Evolutionary conservation across 441 rosid species (phyloP), one percentile per base, ranked within the genome.

Genomic region (Populus trichocarpa): DNA sequence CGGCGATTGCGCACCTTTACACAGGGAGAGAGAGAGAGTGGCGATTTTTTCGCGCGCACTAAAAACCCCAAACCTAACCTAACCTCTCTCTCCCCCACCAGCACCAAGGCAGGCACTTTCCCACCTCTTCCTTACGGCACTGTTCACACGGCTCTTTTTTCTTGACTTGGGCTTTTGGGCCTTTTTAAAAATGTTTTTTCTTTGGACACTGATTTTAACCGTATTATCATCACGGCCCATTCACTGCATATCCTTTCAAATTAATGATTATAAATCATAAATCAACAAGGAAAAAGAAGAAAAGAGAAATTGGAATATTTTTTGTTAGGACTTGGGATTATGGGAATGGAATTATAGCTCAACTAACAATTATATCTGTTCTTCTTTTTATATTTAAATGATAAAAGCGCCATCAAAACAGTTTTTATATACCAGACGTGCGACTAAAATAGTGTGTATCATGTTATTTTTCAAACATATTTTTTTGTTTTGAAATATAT

Each of bases 41-140:
- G 28, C 79, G 85, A 83, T 85, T 67, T 70, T 81, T 85, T 81
- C 82, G 79, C 85, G 84, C 77, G 79, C 75, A 77, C 13, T 38
- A 42, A 3, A 12, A 66, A 13, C 25, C 69, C 33, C 3, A 11
- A 25, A 46, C 57, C 57, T 14, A 46, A 28, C 70, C 32, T 26
- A 26, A 26, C 2, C 28, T 26, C 28, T 11, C 35, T n/a, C 40
- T 2, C 70, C 40, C 11, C 70, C 40, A 22, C 22, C 57, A 35
- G 22, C 40, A 22, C 22, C 57, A 35, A 26, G 26, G 73, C 63
- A 26, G 26, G 73, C 63, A 73, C 42, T 67, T 67, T 67, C 70
- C 70, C 70, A 67, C 70, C 71, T 1, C 25, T 26, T 68, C 2
- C 70, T 30, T 9, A 8, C 2, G 22, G 46, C 20, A 32, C 71